These are phyloP conservation scores for Salix viminalis DNA, from an alignment of 345 rosid species.

Conservation along the genomic window DNA sequence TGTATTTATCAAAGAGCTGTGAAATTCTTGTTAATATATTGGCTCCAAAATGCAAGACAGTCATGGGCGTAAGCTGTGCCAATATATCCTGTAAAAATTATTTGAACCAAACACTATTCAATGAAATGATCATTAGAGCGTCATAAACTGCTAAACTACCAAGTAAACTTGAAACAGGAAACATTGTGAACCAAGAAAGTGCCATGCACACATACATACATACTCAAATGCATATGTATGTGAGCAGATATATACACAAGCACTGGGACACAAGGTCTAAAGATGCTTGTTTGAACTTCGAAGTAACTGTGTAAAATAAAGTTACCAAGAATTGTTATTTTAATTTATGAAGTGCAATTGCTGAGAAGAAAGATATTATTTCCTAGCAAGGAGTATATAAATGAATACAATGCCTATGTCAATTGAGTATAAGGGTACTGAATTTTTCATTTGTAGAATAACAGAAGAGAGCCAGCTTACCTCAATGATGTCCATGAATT, in stretches of 20 bases:
- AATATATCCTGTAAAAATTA: conserved; percentile 62
- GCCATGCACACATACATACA: background rate
- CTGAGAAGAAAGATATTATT: background rate
- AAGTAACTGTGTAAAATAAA: background rate
- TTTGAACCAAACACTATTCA: conserved; percentile 11
- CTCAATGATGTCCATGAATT: conserved; percentile 69
- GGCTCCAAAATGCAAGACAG: conserved; percentile 74
- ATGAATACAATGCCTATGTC: background rate
- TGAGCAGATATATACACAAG: background rate
- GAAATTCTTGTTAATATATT: conserved; percentile 66
- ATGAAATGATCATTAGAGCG: background rate
- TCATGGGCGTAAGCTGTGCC: conserved; percentile 70
- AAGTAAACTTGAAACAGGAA: background rate
- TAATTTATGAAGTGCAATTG: background rate
- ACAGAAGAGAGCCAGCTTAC: conserved; percentile 42
- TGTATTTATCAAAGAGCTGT: conserved; percentile 74
- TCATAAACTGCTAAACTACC: background rate
- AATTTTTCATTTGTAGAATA: background rate
- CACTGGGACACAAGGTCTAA: background rate
- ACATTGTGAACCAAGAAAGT: background rate
- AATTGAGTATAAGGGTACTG: background rate
- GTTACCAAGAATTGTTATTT: background rate
- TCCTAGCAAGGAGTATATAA: background rate
- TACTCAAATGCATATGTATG: background rate
- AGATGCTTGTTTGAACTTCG: background rate